Evolutionary conservation across 2,329 filamentous ascomycete genomes (phyloP).

Genomic region (Dactylellina sp.): DNA sequence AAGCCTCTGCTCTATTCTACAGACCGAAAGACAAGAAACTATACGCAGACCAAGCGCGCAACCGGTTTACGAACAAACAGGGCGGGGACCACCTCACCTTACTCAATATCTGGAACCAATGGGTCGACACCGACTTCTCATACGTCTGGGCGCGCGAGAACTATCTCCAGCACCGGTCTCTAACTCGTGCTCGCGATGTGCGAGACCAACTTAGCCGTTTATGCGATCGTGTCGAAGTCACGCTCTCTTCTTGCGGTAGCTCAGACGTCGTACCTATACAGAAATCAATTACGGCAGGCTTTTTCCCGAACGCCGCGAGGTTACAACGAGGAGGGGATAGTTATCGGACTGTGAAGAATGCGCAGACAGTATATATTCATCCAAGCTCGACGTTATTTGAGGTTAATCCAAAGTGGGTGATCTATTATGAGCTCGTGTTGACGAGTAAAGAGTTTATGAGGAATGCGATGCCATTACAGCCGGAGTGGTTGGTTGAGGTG

Average conservation of each 20-base stretch:
- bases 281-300: constrained; percentile 88
- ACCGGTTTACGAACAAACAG: constrained; percentile 87
- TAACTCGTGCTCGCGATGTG: constrained; percentile 89
- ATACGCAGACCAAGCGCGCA: constrained; percentile 89
- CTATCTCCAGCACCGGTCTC: constrained; percentile 89
- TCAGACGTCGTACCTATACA: constrained; percentile 82
- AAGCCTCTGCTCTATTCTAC: constrained; percentile 90
- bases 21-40: constrained; percentile 97
- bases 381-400: constrained; percentile 85
- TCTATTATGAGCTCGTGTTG: constrained; percentile 85
- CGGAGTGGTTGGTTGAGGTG: constrained; percentile 82
- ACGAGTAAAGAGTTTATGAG: constrained; percentile 95
- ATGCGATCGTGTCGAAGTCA: constrained; percentile 91
- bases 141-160: constrained; percentile 91
- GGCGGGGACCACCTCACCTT: constrained; percentile 90
- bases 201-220: constrained; percentile 91
- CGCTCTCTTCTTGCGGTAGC: constrained; percentile 72
- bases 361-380: constrained; percentile 89
- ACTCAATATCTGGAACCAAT: constrained; percentile 94
- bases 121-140: constrained; percentile 90
- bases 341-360: constrained; percentile 92
- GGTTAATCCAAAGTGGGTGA: constrained; percentile 83
- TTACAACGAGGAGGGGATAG: constrained; percentile 85
- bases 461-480: constrained; percentile 83
- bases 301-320: constrained; percentile 91